Percentiles rank a stretch among this genome's conserved stretches.
These are phyloP conservation scores for Geoglossum cookeanum DNA, from an alignment of 2,329 filamentous ascomycete species.

Conservation along the genomic window DNA sequence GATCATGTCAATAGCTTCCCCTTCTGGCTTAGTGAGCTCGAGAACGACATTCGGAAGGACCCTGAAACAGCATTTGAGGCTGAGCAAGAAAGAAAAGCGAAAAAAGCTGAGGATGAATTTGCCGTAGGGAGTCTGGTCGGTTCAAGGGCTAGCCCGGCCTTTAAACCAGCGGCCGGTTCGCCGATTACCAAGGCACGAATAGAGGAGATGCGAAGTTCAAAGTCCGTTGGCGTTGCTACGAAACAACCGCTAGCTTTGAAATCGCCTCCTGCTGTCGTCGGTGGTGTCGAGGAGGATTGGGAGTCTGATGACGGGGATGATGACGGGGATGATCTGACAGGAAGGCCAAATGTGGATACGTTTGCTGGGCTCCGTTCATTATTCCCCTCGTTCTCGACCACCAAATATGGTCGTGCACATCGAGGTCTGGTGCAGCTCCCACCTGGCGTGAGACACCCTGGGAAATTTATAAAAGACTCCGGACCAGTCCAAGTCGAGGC, in stretches of 20 bases:
- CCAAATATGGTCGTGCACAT: constrained; percentile 46
- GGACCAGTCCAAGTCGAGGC: constrained; percentile 85
- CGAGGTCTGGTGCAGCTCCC: constrained; percentile 38
- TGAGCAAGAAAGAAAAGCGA: constrained; percentile 67
- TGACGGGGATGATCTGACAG: constrained; percentile 25
- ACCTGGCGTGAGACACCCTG: constrained; percentile 72
- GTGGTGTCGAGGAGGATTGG: constrained; percentile 16
- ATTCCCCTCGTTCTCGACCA: constrained; percentile 66
- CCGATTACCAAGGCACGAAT: constrained; percentile 48
- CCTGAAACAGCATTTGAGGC: constrained; percentile 79
- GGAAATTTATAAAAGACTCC: constrained; percentile 81
- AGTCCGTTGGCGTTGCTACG: constrained; percentile 22
- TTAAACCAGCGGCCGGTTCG: constrained; percentile 43
- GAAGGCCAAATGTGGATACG: constrained; percentile 26
- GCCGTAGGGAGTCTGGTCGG: constrained; percentile 79
- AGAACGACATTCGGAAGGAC: constrained; percentile 84
- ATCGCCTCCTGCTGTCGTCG: not conserved
- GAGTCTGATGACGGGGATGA: constrained; percentile 33
- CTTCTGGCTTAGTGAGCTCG: constrained; percentile 86
- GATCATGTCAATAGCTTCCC: constrained; percentile 91
- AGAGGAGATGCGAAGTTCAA: constrained; percentile 16
- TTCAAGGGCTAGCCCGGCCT: constrained; percentile 22
- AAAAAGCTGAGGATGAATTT: constrained; percentile 67
- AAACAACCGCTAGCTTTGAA: constrained; percentile 10
- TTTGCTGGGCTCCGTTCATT: constrained; percentile 44